A percentile compares a stretch with the other conserved stretches of the same genome.
These are phyloP conservation scores for Boletus mariae DNA, from an alignment of 1,284 basidiomycete species.

Conservation along the genomic window DNA sequence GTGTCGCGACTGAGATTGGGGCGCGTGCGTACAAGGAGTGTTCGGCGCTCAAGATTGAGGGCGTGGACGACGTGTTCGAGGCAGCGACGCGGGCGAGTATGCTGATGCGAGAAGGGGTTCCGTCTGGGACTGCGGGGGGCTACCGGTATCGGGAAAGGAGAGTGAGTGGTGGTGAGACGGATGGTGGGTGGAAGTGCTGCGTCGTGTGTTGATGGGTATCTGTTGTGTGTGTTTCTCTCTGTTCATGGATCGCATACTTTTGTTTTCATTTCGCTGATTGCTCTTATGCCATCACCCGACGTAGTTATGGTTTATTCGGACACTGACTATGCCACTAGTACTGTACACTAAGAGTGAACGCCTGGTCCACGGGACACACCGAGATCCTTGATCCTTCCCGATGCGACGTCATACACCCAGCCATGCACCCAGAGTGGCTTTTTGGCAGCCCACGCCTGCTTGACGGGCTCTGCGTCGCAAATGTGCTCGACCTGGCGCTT, in stretches of 20 bases:
- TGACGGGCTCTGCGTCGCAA: conserved; percentile 57
- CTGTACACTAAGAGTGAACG: neutral
- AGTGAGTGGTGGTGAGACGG: conserved; percentile 35
- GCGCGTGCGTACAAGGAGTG: conserved; percentile 93
- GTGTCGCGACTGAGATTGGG: conserved; percentile 76
- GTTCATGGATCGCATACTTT: conserved; percentile 14
- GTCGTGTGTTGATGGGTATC: conserved; percentile 46
- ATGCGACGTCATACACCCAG: conserved; percentile 78
- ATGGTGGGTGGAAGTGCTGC: conserved; percentile 53
- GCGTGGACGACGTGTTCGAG: conserved; percentile 95
- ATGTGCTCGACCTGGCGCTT: conserved; percentile 74
- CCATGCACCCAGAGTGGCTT: conserved; percentile 78
- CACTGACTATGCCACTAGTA: conserved; percentile 11
- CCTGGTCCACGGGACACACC: conserved; percentile 40
- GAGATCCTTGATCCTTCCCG: conserved; percentile 70
- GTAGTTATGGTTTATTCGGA: conserved; percentile 16
- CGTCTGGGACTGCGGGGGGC: conserved; percentile 45
- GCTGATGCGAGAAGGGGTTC: conserved; percentile 83
- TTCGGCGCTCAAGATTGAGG: conserved; percentile 86
- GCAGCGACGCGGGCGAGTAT: conserved; percentile 91
- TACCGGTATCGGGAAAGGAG: conserved; percentile 23
- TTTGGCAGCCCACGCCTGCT: conserved; percentile 67
- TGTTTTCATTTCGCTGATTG: neutral
- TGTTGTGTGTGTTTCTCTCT: neutral
- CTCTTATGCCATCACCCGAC: neutral